Conservation (phyloP, 805 yeast genomes). For the Lachancea meyersii region DNA sequence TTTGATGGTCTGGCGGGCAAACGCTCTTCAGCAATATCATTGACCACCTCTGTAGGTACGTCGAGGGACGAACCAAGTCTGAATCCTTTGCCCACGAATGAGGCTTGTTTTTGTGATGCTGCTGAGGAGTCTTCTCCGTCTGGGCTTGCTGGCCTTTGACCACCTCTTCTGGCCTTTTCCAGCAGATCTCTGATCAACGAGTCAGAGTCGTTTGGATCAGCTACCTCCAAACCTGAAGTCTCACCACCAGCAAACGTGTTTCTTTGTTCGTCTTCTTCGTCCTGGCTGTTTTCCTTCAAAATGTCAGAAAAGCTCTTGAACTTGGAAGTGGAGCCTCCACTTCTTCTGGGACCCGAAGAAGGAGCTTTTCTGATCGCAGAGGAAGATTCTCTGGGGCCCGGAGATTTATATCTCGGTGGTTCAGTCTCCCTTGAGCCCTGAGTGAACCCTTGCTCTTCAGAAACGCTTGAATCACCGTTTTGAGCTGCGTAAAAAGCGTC, state of each 20-base stretch:
- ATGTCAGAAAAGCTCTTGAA: conserved; percentile 39
- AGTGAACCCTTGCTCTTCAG: conserved; percentile 1
- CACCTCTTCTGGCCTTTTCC: conserved; percentile 63
- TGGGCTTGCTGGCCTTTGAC: conserved; percentile 38
- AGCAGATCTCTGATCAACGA: conserved; percentile 49
- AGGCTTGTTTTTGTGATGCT: conserved; percentile 36
- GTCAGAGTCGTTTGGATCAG: conserved; percentile 53
- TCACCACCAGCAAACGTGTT: conserved; percentile 63
- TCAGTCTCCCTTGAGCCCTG: neutral
- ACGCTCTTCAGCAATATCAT: conserved; percentile 31
- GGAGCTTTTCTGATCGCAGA: conserved; percentile 9
- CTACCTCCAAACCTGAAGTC: conserved; percentile 73
- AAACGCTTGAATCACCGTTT: conserved; percentile 9
- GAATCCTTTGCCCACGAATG: conserved; percentile 38
- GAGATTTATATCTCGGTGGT: neutral
- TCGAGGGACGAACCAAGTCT: conserved; percentile 35
- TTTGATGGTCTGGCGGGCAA: conserved; percentile 35
- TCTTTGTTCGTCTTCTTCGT: conserved; percentile 50
- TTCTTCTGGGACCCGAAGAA: conserved; percentile 10
- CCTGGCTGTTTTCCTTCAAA: conserved; percentile 30
- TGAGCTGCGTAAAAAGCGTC: conserved; percentile 25
- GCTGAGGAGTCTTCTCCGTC: conserved; percentile 16
- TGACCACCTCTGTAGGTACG: conserved; percentile 32
- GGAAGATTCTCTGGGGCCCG: conserved; percentile 3
- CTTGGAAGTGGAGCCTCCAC: conserved; percentile 21